A percentile compares a stretch with the other conserved stretches of the same genome.
phyloP scores from a whole-genome alignment of 345 rosid genomes.

The Schrenkiella parvula region DNA sequence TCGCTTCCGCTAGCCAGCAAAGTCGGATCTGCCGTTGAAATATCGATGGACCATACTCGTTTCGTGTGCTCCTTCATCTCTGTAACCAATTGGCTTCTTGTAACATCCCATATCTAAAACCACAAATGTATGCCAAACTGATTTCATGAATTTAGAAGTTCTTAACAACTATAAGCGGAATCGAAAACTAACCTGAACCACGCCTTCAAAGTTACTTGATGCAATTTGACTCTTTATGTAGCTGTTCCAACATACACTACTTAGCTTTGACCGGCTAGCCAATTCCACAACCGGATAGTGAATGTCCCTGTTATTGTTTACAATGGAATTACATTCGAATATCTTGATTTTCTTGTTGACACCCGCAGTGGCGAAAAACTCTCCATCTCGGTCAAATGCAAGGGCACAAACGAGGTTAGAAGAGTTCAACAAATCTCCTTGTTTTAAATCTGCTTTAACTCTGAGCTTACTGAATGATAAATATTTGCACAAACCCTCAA shows the following conservation, averaged over 20 bases:
- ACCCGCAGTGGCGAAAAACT: slow-evolving; percentile 92
- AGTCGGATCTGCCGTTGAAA: slow-evolving; percentile 87
- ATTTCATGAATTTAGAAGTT: neutral
- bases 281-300: slow-evolving; percentile 95
- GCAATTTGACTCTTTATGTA: slow-evolving; percentile 93
- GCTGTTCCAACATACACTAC: slow-evolving; percentile 88
- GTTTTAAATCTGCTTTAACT: slow-evolving; percentile 87
- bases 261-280: slow-evolving; percentile 74
- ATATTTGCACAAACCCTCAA: slow-evolving; percentile 91
- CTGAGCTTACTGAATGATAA: slow-evolving; percentile 73
- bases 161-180: neutral
- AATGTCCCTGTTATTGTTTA: slow-evolving; percentile 66
- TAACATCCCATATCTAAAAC: slow-evolving; percentile 84
- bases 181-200: slow-evolving; percentile 67
- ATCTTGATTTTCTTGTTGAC: slow-evolving; percentile 93
- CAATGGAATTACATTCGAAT: slow-evolving; percentile 68
- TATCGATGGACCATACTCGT: slow-evolving; percentile 94
- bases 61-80: slow-evolving; percentile 92
- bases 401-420: slow-evolving; percentile 88
- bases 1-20: slow-evolving; percentile 95
- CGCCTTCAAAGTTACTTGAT: slow-evolving; percentile 97
- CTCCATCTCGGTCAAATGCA: slow-evolving; percentile 88
- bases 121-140: neutral
- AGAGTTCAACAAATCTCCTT: slow-evolving; percentile 85
- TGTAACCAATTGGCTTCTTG: slow-evolving; percentile 70